phyloP scores from a whole-genome alignment of 108 stramenopile species.

The Cyclotella sp. region DNA sequence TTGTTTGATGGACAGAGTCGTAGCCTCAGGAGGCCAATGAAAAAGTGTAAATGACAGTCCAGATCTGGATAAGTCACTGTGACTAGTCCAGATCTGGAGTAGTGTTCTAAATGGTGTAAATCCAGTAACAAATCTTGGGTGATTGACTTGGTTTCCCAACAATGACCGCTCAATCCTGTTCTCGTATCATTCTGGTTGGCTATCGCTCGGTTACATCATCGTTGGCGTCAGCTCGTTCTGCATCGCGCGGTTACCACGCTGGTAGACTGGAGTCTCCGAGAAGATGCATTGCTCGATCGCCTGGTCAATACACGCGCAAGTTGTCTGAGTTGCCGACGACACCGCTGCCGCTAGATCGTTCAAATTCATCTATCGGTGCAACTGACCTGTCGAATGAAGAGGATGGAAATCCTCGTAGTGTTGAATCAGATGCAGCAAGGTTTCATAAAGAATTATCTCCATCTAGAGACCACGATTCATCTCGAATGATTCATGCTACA shows the following conservation, averaged over 20 bases:
- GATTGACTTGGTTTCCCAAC: background rate
- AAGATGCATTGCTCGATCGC: background rate
- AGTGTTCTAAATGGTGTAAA: too few species aligned
- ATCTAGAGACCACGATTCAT: background rate
- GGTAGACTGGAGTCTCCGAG: background rate
- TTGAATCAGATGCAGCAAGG: background rate
- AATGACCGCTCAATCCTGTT: background rate
- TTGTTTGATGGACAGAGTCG: too few species aligned
- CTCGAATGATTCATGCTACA: conserved; percentile 3
- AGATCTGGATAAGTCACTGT: too few species aligned
- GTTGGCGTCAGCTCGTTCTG: background rate
- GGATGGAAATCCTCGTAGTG: background rate
- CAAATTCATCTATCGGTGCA: too few species aligned
- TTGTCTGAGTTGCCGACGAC: too few species aligned
- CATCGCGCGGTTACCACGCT: background rate
- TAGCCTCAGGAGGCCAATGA: too few species aligned
- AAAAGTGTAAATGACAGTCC: too few species aligned
- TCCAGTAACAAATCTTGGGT: too few species aligned
- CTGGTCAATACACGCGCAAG: too few species aligned
- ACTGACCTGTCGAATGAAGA: too few species aligned
- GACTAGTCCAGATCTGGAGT: too few species aligned
- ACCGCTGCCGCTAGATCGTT: too few species aligned
- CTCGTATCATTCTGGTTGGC: background rate
- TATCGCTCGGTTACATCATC: background rate
- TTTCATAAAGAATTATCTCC: background rate